Conservation (phyloP, 257 asterid species). For the Capsicum pubescens region DNA sequence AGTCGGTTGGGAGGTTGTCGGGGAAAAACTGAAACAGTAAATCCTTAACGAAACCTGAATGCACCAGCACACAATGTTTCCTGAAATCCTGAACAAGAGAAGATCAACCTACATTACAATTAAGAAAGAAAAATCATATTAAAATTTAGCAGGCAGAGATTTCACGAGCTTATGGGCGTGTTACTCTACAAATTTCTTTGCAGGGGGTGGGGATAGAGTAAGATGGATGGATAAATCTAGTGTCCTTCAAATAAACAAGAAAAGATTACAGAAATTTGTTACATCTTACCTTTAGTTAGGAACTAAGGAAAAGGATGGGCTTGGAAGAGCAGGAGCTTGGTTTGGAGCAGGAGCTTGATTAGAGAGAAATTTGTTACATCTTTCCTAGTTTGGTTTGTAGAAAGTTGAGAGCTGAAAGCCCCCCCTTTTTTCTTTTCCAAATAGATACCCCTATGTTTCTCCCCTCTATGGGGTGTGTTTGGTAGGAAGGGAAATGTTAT, state of each 20-base stretch:
- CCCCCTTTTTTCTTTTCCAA: background rate
- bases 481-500: background rate
- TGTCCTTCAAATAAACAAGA: too few species aligned
- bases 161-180: background rate
- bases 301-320: background rate
- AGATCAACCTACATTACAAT: background rate
- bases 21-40: background rate
- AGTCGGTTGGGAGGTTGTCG: background rate
- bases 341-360: too few species aligned
- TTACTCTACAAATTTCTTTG: background rate
- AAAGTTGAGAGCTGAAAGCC: background rate
- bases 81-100: background rate
- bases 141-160: background rate
- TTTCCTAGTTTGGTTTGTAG: background rate
- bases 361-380: too few species aligned
- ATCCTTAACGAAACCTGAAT: background rate
- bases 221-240: background rate
- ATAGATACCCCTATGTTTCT: background rate
- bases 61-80: constrained; percentile 11
- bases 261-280: background rate
- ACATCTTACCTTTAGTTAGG: background rate
- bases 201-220: background rate
- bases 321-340: background rate
- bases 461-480: background rate
- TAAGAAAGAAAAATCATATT: background rate